These are phyloP conservation scores for Xanthoceras sorbifolium DNA, from an alignment of 345 rosid genomes.

Conservation along the genomic window DNA sequence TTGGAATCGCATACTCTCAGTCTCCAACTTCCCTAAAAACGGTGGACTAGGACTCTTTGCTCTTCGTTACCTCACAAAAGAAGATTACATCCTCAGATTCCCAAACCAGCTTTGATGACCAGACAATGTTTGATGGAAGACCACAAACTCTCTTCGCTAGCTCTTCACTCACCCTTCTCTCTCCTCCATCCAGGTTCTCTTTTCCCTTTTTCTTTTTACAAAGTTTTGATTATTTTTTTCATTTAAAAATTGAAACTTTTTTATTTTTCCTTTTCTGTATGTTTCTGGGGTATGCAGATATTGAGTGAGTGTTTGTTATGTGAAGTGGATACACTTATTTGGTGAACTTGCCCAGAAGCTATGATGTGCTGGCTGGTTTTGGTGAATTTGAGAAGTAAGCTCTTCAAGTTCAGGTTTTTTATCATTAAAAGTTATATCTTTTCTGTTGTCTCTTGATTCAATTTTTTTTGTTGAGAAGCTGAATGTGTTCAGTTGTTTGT, in stretches of 20 bases:
- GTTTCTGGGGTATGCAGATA: constrained; percentile 52
- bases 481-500: not conserved
- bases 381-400: constrained; percentile 69
- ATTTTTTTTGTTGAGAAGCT: too few relatives aligned
- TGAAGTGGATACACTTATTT: constrained; percentile 82
- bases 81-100: constrained; percentile 74
- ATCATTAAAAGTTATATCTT: not conserved
- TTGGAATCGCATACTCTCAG: constrained; percentile 63
- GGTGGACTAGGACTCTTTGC: constrained; percentile 84
- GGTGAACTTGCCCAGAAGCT: constrained; percentile 63
- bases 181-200: constrained; percentile 56
- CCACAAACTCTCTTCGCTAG: constrained; percentile 35
- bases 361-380: constrained; percentile 63
- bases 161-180: constrained; percentile 42
- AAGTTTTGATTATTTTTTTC: not conserved
- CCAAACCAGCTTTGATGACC: constrained; percentile 65
- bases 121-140: too few relatives aligned
- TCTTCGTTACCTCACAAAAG: constrained; percentile 60
- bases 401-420: constrained; percentile 68
- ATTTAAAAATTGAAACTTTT: not conserved
- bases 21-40: constrained; percentile 65
- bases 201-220: not conserved
- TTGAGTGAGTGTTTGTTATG: constrained; percentile 63
- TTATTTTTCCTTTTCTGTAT: not conserved
- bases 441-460: constrained; percentile 24